Conservation (phyloP, 345 rosid species). For the Moringa oleifera region DNA sequence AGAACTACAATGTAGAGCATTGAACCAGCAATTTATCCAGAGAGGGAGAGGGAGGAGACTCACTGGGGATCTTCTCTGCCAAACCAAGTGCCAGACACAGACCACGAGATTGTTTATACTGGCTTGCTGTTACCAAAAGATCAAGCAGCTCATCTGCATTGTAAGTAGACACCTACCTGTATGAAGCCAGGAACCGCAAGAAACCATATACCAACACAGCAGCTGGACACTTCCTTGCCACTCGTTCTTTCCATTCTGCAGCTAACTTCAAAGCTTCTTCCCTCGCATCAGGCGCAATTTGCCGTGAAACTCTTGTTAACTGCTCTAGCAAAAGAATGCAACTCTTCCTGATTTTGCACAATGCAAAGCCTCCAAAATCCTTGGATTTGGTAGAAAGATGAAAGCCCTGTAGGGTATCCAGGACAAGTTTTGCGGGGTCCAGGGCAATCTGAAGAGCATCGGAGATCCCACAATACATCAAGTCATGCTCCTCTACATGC, state of each 20-base stretch:
- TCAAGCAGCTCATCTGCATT: background rate
- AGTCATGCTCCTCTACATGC: background rate
- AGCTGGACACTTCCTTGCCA: background rate
- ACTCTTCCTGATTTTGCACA: background rate
- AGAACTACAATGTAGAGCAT: no score
- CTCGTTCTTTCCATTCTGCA: background rate
- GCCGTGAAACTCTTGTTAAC: background rate
- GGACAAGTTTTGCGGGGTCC: background rate
- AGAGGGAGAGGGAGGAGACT: slow-evolving; percentile 1
- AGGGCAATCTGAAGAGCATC: background rate
- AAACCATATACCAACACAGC: background rate
- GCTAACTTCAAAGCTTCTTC: background rate
- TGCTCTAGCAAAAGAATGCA: background rate
- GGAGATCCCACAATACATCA: background rate
- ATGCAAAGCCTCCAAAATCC: background rate
- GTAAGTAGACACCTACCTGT: background rate
- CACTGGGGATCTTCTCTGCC: background rate
- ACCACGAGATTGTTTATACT: background rate
- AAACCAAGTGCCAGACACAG: background rate
- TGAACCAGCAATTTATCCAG: no score
- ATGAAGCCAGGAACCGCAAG: background rate
- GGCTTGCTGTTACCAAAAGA: background rate
- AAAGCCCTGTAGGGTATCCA: background rate
- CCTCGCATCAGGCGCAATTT: background rate
- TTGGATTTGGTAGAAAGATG: background rate